Conservation (phyloP, 805 yeast species). For the Blastobotrys terrestris region DNA sequence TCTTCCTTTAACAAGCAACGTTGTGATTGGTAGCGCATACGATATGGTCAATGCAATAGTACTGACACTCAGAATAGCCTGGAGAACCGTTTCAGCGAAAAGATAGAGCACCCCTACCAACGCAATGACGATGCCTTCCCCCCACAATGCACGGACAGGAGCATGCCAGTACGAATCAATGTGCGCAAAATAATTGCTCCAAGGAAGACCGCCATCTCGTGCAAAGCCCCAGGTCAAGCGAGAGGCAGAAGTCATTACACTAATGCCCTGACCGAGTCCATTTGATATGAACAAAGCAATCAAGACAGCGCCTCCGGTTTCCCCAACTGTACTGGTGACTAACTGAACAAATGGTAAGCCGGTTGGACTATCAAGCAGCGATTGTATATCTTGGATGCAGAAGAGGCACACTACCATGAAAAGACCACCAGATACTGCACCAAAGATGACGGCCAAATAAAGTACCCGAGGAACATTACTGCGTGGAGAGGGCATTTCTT, state of each 20-base stretch:
- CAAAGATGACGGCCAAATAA: constrained; percentile 53
- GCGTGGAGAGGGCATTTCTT: constrained; percentile 72
- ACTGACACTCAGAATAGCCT: constrained; percentile 81
- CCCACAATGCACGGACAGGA: constrained; percentile 63
- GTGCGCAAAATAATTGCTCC: constrained; percentile 53
- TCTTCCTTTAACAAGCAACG: constrained; percentile 11
- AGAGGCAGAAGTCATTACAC: constrained; percentile 74
- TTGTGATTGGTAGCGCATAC: constrained; percentile 61
- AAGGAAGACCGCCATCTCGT: constrained; percentile 76
- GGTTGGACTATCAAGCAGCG: constrained; percentile 69
- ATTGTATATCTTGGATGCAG: constrained; percentile 59
- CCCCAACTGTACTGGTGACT: constrained; percentile 47
- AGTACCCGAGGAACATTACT: constrained; percentile 68
- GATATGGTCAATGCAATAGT: constrained; percentile 71
- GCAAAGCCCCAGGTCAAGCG: constrained; percentile 79
- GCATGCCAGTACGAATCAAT: constrained; percentile 55
- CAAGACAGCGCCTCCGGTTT: constrained; percentile 59
- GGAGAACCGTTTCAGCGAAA: constrained; percentile 65
- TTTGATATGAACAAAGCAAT: constrained; percentile 64
- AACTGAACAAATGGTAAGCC: constrained; percentile 61
- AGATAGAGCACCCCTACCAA: constrained; percentile 59
- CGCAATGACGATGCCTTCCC: constrained; percentile 56
- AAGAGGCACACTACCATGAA: constrained; percentile 66
- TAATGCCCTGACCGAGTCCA: constrained; percentile 68
- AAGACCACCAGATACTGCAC: constrained; percentile 60